Evolutionary conservation across 495 filamentous ascomycete genomes (phyloP).

Genomic region (Halenospora varia): DNA sequence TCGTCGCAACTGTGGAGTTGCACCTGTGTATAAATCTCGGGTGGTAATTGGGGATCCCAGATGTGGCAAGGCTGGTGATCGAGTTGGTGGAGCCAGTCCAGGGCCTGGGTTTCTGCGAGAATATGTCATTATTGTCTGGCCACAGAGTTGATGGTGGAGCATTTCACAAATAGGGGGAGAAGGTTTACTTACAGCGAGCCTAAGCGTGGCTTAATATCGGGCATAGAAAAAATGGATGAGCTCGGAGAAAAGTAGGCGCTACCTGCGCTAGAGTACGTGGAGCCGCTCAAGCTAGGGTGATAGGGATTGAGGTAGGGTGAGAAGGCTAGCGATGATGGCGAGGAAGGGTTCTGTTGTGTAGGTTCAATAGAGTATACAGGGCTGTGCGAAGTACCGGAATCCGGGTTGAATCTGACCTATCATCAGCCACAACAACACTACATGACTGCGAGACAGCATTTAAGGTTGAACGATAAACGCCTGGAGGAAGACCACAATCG

Average conservation of each 20-base stretch:
- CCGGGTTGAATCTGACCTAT: constrained; percentile 20
- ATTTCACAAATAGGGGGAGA: not conserved
- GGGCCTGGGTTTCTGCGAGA: constrained; percentile 42
- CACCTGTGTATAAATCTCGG: constrained; percentile 45
- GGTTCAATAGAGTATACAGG: constrained; percentile 25
- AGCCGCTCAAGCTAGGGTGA: constrained; percentile 15
- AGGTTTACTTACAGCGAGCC: constrained; percentile 21
- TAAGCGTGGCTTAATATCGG: constrained; percentile 26
- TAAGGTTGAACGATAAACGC: constrained; percentile 18
- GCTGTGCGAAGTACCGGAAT: constrained; percentile 21
- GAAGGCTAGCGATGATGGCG: constrained; percentile 16
- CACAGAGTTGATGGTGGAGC: constrained; percentile 6
- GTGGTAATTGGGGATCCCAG: constrained; percentile 39
- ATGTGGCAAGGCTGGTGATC: constrained; percentile 45
- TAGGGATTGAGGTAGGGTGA: constrained; percentile 17
- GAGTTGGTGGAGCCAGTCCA: constrained; percentile 53
- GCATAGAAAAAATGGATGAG: constrained; percentile 18
- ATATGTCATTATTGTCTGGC: constrained; percentile 25
- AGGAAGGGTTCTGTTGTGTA: constrained; percentile 9
- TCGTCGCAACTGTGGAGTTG: constrained; percentile 44
- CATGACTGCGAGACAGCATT: constrained; percentile 19
- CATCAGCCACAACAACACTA: constrained; percentile 20
- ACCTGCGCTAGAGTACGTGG: constrained; percentile 16
- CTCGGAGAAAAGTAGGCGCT: constrained; percentile 19
- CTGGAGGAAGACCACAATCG: not conserved